Percentiles rank a stretch among this genome's conserved stretches.
Evolutionary conservation across 768 basidiomycete species (phyloP).

Genomic region (Leccinum uliginosum): DNA sequence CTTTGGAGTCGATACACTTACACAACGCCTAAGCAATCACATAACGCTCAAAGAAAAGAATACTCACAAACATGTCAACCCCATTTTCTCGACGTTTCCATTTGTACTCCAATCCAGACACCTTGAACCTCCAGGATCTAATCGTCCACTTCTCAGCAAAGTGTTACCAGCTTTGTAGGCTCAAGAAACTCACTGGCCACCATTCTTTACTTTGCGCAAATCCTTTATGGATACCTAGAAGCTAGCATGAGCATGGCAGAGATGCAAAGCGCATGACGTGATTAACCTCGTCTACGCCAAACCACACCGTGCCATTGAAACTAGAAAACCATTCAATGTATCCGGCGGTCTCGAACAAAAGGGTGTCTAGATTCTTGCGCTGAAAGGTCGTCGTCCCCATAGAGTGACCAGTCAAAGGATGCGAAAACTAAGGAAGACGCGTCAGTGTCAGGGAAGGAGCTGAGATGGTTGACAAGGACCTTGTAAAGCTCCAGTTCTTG

Average conservation of each 20-base stretch:
- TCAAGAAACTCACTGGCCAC: constrained; percentile 41
- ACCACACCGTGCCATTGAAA: constrained; percentile 41
- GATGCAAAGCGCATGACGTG: neutral
- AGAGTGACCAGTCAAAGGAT: constrained; percentile 40
- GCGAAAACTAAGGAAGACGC: constrained; percentile 33
- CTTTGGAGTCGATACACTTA: constrained; percentile 49
- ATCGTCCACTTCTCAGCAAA: constrained; percentile 1
- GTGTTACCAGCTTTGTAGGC: neutral
- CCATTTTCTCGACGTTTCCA: constrained; percentile 49
- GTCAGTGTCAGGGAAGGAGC: neutral
- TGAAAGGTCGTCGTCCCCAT: constrained; percentile 44
- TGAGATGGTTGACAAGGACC: constrained; percentile 19
- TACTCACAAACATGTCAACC: constrained; percentile 43
- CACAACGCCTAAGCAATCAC: neutral
- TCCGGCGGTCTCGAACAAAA: constrained; percentile 49
- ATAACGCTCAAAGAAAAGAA: neutral
- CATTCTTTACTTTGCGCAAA: constrained; percentile 46
- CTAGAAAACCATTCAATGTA: constrained; percentile 49
- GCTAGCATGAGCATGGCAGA: neutral
- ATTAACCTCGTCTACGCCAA: constrained; percentile 45
- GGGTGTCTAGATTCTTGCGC: constrained; percentile 42
- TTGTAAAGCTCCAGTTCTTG: constrained; percentile 41
- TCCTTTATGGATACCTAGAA: constrained; percentile 41
- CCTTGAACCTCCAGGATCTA: constrained; percentile 56
- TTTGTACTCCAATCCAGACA: constrained; percentile 46